Percentiles rank a stretch among this genome's conserved stretches.
phyloP scores from a whole-genome alignment of 192 early-diverging fungal genomes.

The Linnemannia schmuckeri region DNA sequence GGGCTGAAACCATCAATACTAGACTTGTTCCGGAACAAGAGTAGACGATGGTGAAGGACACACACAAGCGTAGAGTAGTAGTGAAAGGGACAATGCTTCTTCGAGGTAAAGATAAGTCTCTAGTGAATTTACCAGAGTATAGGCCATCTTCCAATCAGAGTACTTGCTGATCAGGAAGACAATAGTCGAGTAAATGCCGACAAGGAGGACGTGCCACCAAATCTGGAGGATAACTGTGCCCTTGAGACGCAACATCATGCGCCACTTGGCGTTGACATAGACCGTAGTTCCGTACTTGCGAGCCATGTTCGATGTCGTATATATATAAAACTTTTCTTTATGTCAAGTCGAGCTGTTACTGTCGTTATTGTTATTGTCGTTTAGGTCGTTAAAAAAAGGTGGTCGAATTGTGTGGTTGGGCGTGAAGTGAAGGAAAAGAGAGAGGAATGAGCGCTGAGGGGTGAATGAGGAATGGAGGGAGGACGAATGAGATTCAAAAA shows the following conservation, averaged over 20 bases:
- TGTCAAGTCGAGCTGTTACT: neutral
- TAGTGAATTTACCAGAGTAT: neutral
- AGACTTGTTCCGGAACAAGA: too few relatives aligned
- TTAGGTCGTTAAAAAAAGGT: neutral
- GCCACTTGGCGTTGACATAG: constrained; percentile 14
- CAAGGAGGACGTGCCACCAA: constrained; percentile 30
- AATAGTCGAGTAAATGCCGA: constrained; percentile 10
- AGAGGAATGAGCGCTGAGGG: neutral
- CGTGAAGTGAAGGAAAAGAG: neutral
- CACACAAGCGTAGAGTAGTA: neutral
- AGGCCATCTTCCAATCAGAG: constrained; percentile 19
- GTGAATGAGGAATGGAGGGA: neutral
- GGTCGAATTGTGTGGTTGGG: too few relatives aligned
- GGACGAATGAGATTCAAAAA: constrained; percentile 1
- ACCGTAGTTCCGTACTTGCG: constrained; percentile 17
- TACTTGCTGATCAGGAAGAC: constrained; percentile 16
- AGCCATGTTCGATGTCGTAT: neutral
- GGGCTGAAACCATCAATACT: neutral
- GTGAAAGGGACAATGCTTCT: neutral
- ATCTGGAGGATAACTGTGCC: constrained; percentile 29
- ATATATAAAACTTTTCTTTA: neutral
- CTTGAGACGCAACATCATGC: constrained; percentile 30
- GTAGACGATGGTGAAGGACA: too few relatives aligned
- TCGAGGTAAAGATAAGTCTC: neutral
- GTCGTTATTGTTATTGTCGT: neutral